Conservation (phyloP, 2,329 filamentous ascomycete species). For the Neurospora sp. region DNA sequence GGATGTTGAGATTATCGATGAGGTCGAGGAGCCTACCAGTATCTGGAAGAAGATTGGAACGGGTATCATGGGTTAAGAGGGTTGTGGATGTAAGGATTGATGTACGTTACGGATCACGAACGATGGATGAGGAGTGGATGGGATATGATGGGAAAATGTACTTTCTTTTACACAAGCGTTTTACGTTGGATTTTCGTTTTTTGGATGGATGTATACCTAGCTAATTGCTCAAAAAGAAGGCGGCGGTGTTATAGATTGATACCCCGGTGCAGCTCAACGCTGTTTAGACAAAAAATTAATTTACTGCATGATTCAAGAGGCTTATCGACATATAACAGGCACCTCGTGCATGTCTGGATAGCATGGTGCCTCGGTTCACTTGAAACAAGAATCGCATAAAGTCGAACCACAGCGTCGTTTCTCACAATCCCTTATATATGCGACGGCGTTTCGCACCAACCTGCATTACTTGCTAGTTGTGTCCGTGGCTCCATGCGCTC, state of each 20-base stretch:
- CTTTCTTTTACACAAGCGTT: not conserved
- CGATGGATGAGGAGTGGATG: not conserved
- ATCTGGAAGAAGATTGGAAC: not conserved
- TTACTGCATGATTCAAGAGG: not conserved
- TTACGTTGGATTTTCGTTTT: not conserved
- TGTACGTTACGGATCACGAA: not conserved
- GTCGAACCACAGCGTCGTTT: not conserved
- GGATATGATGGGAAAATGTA: not conserved
- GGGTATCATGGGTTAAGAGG: not conserved
- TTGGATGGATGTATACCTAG: not conserved
- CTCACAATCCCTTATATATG: no score
- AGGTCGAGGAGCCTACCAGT: not conserved
- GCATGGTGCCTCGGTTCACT: not conserved
- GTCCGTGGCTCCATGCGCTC: no score
- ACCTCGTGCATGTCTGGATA: not conserved
- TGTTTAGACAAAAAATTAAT: not conserved
- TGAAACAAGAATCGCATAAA: not conserved
- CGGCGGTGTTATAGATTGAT: not conserved
- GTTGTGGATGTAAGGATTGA: not conserved
- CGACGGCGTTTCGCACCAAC: no score
- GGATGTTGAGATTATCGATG: not conserved
- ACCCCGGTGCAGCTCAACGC: not conserved
- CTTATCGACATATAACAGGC: not conserved
- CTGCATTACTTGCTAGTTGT: no score
- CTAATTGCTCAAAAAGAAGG: not conserved